Evolutionary conservation across 2,329 filamentous ascomycete genomes (phyloP).

Genomic region (Trichoderma gracile): DNA sequence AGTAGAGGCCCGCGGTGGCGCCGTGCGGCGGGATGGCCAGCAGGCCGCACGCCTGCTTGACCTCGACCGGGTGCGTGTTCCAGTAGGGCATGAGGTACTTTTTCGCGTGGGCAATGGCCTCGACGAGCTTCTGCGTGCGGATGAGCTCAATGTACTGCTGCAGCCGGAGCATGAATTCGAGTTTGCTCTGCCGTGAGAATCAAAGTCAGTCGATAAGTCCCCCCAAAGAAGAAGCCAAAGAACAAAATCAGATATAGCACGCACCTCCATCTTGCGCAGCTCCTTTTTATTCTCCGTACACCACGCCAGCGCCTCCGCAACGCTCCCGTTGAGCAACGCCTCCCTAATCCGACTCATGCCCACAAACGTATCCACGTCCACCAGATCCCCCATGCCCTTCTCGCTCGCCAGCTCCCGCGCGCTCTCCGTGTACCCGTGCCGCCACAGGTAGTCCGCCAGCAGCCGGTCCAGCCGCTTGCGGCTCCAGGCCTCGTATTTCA

Average conservation of each 20-base stretch:
- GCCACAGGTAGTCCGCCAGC: conserved; percentile 87
- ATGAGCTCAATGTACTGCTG: conserved; percentile 96
- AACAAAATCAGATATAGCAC: neutral
- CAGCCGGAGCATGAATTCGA: conserved; percentile 90
- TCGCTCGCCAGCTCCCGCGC: conserved; percentile 74
- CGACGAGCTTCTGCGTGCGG: conserved; percentile 67
- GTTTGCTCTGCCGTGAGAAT: conserved; percentile 71
- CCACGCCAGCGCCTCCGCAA: conserved; percentile 82
- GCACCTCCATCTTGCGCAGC: conserved; percentile 79
- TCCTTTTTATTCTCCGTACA: conserved; percentile 92
- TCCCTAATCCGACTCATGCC: conserved; percentile 76
- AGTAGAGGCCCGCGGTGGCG: conserved; percentile 46
- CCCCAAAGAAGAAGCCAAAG: no score
- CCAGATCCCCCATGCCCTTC: conserved; percentile 74
- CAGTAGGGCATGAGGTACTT: conserved; percentile 75
- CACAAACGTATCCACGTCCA: conserved; percentile 86
- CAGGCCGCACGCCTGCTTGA: conserved; percentile 74
- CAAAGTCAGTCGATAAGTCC: conserved; percentile 16
- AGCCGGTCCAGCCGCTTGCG: conserved; percentile 77
- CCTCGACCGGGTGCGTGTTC: conserved; percentile 66
- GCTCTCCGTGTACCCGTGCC: conserved; percentile 77
- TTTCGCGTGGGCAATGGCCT: conserved; percentile 79
- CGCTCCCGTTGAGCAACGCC: conserved; percentile 68
- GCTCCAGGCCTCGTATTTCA: conserved; percentile 92
- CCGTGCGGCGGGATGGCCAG: conserved; percentile 66